These are phyloP conservation scores for Pachysandra terminalis DNA, from an alignment of 164 flowering plant genomes.

Conservation along the genomic window DNA sequence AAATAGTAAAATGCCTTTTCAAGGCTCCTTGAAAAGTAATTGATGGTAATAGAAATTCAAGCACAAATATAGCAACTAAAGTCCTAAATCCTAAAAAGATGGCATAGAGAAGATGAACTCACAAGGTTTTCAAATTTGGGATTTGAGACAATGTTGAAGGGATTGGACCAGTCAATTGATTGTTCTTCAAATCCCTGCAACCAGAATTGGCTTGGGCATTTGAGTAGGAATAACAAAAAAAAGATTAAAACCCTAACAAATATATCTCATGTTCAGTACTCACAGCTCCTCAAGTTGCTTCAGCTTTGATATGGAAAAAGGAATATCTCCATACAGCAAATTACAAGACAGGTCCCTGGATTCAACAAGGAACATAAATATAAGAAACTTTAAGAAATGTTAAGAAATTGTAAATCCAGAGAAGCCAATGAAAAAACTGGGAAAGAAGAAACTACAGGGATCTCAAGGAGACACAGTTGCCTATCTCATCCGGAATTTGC, in stretches of 20 bases:
- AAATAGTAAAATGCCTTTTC: too few species aligned
- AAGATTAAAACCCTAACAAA: not conserved
- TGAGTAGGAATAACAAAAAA: not conserved
- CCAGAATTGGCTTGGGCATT: not conserved
- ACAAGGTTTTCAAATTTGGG: slow-evolving; percentile 84
- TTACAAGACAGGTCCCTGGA: slow-evolving; percentile 79
- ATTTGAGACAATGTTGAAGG: slow-evolving; percentile 87
- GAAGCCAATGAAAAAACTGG: not conserved
- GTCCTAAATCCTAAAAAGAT: too few species aligned
- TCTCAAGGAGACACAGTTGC: slow-evolving; percentile 54
- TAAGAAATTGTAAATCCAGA: not conserved
- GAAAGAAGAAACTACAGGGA: slow-evolving; percentile 37
- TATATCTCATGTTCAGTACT: slow-evolving; percentile 14
- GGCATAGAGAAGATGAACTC: slow-evolving; percentile 17
- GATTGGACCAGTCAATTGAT: slow-evolving; percentile 84
- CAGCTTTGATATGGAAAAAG: slow-evolving; percentile 77
- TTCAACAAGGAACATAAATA: not conserved
- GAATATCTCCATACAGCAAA: slow-evolving; percentile 72
- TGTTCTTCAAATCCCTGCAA: slow-evolving; percentile 74
- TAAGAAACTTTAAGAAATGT: not conserved
- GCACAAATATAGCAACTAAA: too few species aligned
- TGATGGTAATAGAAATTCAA: too few species aligned
- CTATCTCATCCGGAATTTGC: slow-evolving; percentile 95
- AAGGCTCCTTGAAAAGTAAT: too few species aligned
- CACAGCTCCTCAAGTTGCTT: slow-evolving; percentile 76